Base-by-base conservation (phyloP, 306 rosid species). In the Trichosanthes truncata region DNA sequence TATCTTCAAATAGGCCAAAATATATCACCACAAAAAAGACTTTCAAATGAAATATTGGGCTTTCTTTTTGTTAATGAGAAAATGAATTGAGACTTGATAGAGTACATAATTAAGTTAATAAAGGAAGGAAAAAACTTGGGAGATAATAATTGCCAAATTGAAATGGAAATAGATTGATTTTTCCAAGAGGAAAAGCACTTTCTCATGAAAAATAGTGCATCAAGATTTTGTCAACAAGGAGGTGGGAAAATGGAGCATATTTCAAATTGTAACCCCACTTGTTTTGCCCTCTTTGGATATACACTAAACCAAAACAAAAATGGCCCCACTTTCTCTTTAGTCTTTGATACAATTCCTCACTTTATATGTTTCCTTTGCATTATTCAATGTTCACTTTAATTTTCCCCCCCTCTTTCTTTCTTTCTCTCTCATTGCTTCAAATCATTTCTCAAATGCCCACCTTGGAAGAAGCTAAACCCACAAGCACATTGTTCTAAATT, bases 361-460 rank as follows among this genome's bases (percentile, higher is more conserved):
- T 88, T 85, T 83, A 52, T 71, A 82, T 40, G 35, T 63, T 87
- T 85, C 78, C 87, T 81, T 85, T 82, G 84, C 87, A 84, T 83
- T 85, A 84, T 87, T 82, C 82, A 85, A 82, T 78, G 52, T 77
- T 75, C 85, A 73, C 87, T 74, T 87, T 80, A 33, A 15, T 48
- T 66, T 62, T 67, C 4, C 9, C 9, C 9, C 7, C 1, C 4
- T 53, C 7, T 66, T 14, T 3, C 69, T 17, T 25, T 9, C 73
- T 68, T 1, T 43, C 49, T 67, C 46, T 65, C 88, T 85, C 82
- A 26, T 84, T 82, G 87, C 91, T 87, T 79, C 77, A 83, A 91
- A 91, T 48, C 86, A 91, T 93, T 93, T 88, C 80, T 85, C 77
- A 35, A 83, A 81, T 87, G 82, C 91, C 93, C 93, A 90, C 91